phyloP scores from a whole-genome alignment of 179 eudicot genomes.

The Gypsophila paniculata region DNA sequence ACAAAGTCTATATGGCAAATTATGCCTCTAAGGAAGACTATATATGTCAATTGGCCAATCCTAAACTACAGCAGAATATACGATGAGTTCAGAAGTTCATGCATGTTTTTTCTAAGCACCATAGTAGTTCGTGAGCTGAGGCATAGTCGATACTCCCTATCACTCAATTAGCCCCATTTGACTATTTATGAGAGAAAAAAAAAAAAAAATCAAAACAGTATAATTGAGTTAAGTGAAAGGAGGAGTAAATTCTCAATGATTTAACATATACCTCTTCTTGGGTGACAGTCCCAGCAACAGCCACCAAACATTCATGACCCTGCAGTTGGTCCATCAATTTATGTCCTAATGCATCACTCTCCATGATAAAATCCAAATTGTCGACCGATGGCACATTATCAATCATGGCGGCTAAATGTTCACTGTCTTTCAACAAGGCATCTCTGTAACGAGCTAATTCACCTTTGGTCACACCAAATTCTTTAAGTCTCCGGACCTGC shows the following conservation, averaged over 20 bases:
- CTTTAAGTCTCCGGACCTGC: constrained; percentile 97
- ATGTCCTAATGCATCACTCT: constrained; percentile 96
- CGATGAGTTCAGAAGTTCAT: not conserved
- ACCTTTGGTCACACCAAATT: constrained; percentile 96
- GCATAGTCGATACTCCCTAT: not conserved
- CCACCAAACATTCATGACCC: constrained; percentile 90
- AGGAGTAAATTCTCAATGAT: not conserved
- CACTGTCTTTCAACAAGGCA: constrained; percentile 93
- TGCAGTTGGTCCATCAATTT: constrained; percentile 94
- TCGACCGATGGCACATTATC: constrained; percentile 98
- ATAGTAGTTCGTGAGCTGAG: not conserved
- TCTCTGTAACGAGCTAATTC: constrained; percentile 94
- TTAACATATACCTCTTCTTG: constrained; percentile 74
- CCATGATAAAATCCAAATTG: constrained; percentile 93
- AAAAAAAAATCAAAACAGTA: not conserved
- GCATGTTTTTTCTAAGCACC: not conserved
- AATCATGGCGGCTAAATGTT: constrained; percentile 98
- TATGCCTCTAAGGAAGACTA: not conserved
- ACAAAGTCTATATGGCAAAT: too few species aligned
- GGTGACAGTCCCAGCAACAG: constrained; percentile 81
- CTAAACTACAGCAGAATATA: not conserved
- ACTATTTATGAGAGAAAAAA: not conserved
- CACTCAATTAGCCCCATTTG: not conserved
- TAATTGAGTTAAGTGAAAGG: not conserved
- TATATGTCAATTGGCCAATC: not conserved